Base-by-base conservation (phyloP, 1,284 basidiomycete genomes). In the Melanopsichium pennsylvanicum region DNA sequence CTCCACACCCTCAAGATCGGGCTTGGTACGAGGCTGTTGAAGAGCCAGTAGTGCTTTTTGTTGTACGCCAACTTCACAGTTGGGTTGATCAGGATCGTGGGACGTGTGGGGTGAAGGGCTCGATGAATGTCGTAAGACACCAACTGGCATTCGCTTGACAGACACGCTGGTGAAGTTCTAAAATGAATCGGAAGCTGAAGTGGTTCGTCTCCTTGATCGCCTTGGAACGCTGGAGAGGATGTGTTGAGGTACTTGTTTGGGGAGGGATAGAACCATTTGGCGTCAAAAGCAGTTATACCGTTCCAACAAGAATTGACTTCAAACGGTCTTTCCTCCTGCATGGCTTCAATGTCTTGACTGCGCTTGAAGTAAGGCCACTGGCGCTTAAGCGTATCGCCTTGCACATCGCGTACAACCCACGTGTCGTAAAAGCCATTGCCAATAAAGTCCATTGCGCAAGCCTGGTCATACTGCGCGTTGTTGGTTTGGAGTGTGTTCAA, bases 261-360 rank as follows among this genome's bases (percentile, higher is more conserved):
- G n/a, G 43, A 25, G 13, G 35, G 41, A 22, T 42, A 35, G 54
- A 86, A 76, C 25, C 85, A 84, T 38, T 83, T 84, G 0, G 86
- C 83, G 16, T 76, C 68, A 69, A 87, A 85, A 0, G 83, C 84
- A 35, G 84, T 83, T 50, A 86, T 85, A 22, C 87, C 87, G 74
- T 88, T 87, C 87, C 87, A 87, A 78, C 86, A 87, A 0, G 84
- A 74, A 43, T 85, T 84, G 5, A 86, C 86, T 9, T 84, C 83
- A n/a, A 85, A 84, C 1, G 85, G 84, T 29, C 82, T 78, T 26
- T 84, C 84, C 1, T 45, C 27, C 12, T 44, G 49, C 37, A 78
- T 25, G 58, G 52, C 48, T 78, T 77, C 55, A 84, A 81, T n/a
- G 25, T 83, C 77, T 62, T 75, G 43, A 76, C 61, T 63, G 75